phyloP scores from a whole-genome alignment of 768 basidiomycete species.

The Termitomyces heimii region DNA sequence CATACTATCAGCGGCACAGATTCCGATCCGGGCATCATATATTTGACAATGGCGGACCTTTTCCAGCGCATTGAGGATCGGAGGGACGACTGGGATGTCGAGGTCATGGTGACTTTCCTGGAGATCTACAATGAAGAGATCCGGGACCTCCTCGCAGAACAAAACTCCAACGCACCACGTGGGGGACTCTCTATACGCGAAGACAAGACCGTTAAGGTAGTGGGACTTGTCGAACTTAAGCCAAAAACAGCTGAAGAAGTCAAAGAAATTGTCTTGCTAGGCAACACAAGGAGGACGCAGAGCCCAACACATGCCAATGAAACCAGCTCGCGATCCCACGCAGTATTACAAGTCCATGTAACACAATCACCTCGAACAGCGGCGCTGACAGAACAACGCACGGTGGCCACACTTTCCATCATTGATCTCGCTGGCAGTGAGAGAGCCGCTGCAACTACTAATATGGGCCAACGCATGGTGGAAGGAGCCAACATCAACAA shows the following conservation, averaged over 20 bases:
- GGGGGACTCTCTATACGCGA: constrained; percentile 93
- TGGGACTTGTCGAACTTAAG: constrained; percentile 74
- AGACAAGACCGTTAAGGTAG: constrained; percentile 88
- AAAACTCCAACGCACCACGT: constrained; percentile 52
- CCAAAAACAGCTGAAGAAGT: constrained; percentile 89
- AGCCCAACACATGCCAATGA: constrained; percentile 96
- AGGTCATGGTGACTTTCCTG: constrained; percentile 91
- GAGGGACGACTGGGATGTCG: constrained; percentile 76
- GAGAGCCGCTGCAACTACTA: constrained; percentile 90
- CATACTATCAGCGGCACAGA: constrained; percentile 97
- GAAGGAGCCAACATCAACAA: constrained; percentile 99
- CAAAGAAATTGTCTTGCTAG: constrained; percentile 85
- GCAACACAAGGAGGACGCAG: constrained; percentile 85
- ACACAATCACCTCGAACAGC: constrained; percentile 83
- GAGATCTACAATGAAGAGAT: constrained; percentile 99
- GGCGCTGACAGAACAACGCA: constrained; percentile 73
- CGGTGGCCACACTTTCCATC: constrained; percentile 90
- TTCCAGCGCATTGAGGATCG: constrained; percentile 90
- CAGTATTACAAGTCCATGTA: constrained; percentile 94
- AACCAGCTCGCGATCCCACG: constrained; percentile 95
- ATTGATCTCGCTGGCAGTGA: constrained; percentile 98
- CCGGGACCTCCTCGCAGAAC: constrained; percentile 84
- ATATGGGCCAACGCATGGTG: constrained; percentile 97
- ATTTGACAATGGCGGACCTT: constrained; percentile 95
- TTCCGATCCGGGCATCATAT: constrained; percentile 86